A percentile compares a stretch with the other conserved stretches of the same genome.
Conservation (phyloP, 1,284 basidiomycete species). For the Phlebopus sp. region DNA sequence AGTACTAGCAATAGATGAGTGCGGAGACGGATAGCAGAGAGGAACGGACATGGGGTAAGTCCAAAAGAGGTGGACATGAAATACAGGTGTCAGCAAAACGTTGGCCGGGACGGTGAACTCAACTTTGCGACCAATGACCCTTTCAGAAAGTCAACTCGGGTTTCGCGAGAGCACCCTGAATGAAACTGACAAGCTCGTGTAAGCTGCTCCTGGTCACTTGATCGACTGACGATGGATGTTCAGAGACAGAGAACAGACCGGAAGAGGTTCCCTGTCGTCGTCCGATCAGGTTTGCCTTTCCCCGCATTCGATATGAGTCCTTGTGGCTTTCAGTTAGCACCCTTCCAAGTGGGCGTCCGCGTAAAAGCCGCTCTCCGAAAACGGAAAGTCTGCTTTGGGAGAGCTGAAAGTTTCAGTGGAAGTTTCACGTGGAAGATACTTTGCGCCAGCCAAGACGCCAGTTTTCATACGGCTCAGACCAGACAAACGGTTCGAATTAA, state of each 20-base stretch:
- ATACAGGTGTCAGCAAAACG: background rate
- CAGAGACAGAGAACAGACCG: background rate
- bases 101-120: background rate
- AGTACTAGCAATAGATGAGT: background rate
- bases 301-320: slow-evolving; percentile 7
- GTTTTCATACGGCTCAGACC: background rate
- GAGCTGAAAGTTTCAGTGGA: too few species aligned
- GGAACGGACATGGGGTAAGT: background rate
- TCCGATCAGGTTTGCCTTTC: background rate
- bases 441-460: background rate
- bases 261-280: background rate
- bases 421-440: background rate
- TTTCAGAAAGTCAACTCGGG: too few species aligned
- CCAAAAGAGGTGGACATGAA: background rate
- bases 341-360: background rate
- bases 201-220: too few species aligned
- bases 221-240: too few species aligned
- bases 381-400: too few species aligned
- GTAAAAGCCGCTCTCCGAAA: background rate
- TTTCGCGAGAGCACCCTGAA: too few species aligned
- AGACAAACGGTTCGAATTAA: background rate
- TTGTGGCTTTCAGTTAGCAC: slow-evolving; percentile 6
- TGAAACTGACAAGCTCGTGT: too few species aligned
- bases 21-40: background rate
- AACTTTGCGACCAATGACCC: background rate